phyloP scores from a whole-genome alignment of 257 asterid species.

The Solanum bukasovii region DNA sequence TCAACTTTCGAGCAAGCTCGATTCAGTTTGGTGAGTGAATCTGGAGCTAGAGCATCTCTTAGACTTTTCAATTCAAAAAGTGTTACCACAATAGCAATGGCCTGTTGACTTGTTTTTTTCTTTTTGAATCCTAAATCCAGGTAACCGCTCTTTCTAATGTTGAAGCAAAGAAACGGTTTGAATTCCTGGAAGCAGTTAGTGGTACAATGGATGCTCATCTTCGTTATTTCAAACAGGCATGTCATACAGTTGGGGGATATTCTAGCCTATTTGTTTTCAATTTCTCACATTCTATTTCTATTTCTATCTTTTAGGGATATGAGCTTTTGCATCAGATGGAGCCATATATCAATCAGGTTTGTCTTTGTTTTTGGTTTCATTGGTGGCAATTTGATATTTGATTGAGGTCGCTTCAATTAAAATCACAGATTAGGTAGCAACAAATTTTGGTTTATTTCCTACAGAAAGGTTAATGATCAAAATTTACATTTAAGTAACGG shows the following conservation, averaged over 20 bases:
- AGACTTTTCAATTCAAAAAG: not conserved
- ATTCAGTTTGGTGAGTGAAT: conserved; percentile 64
- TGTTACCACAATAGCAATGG: not conserved
- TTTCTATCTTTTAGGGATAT: conserved; percentile 59
- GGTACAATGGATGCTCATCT: conserved; percentile 99
- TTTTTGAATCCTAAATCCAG: conserved; percentile 30
- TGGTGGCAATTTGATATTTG: conserved; percentile 7
- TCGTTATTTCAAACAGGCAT: conserved; percentile 96
- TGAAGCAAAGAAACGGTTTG: conserved; percentile 96
- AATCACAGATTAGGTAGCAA: not conserved
- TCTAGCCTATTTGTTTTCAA: conserved; percentile 1
- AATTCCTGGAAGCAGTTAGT: conserved; percentile 95
- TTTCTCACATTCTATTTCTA: conserved; percentile 5
- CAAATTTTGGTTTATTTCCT: not conserved
- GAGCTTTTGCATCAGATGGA: conserved; percentile 99
- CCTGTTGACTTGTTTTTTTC: not conserved
- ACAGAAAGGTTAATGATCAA: not conserved
- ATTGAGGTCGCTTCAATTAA: not conserved
- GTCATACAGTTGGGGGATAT: not conserved
- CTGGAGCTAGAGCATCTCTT: not conserved
- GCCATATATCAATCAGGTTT: conserved; percentile 95
- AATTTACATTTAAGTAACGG: not conserved
- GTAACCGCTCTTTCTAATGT: conserved; percentile 83
- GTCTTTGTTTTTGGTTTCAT: conserved; percentile 10
- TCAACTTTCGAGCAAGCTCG: conserved; percentile 96